Conservation (phyloP, 352 stramenopile species). For the Pythium coloratum region DNA sequence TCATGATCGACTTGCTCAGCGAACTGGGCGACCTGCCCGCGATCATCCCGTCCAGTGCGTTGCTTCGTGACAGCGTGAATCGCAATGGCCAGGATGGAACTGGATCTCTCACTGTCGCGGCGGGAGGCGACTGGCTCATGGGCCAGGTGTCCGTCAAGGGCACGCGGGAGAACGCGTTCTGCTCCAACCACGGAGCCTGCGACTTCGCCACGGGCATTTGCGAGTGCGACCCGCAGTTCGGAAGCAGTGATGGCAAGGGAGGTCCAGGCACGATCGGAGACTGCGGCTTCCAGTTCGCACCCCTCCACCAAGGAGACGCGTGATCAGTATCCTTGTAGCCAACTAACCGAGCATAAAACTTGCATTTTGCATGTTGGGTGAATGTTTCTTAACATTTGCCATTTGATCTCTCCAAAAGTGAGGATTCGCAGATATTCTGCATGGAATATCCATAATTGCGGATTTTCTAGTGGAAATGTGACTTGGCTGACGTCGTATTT, state of each 20-base stretch:
- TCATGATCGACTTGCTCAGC: slow-evolving; percentile 59
- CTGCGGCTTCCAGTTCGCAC: slow-evolving; percentile 60
- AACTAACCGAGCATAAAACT: not conserved
- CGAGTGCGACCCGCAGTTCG: slow-evolving; percentile 60
- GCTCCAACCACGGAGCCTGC: slow-evolving; percentile 74
- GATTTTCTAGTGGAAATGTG: not conserved
- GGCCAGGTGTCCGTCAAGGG: slow-evolving; percentile 53
- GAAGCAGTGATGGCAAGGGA: slow-evolving; percentile 71
- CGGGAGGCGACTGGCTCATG: slow-evolving; percentile 33
- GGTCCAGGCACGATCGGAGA: slow-evolving; percentile 62
- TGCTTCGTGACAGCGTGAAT: slow-evolving; percentile 52
- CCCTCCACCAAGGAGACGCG: not conserved
- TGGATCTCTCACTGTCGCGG: slow-evolving; percentile 43
- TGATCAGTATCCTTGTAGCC: not conserved
- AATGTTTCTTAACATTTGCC: not conserved
- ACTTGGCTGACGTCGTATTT: slow-evolving; percentile 2
- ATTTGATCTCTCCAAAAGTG: not conserved
- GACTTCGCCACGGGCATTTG: slow-evolving; percentile 66
- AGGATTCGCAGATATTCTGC: not conserved
- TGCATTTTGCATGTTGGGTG: not conserved
- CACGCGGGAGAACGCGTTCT: slow-evolving; percentile 69
- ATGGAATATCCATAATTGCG: not conserved
- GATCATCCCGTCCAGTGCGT: slow-evolving; percentile 35
- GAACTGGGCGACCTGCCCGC: slow-evolving; percentile 59
- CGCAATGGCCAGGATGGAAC: slow-evolving; percentile 58